A percentile compares a stretch with the other conserved stretches of the same genome.
phyloP scores from a whole-genome alignment of 768 basidiomycete genomes.

The Suillus fuscotomentosus region DNA sequence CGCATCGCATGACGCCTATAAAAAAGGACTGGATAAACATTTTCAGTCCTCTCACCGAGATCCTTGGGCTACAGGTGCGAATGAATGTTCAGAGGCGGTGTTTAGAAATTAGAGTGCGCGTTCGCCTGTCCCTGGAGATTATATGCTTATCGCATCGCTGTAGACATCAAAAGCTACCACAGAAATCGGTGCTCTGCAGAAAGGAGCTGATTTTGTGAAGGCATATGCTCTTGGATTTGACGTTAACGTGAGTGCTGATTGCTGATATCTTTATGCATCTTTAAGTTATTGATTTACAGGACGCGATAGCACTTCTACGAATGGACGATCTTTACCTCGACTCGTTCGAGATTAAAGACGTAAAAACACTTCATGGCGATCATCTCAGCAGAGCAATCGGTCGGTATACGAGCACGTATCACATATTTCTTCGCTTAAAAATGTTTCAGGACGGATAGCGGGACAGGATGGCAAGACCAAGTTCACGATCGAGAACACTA shows the following conservation, averaged over 20 bases:
- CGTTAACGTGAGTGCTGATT: slow-evolving; percentile 65
- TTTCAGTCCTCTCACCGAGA: slow-evolving; percentile 94
- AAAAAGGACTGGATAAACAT: slow-evolving; percentile 97
- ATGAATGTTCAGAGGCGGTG: slow-evolving; percentile 92
- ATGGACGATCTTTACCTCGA: slow-evolving; percentile 98
- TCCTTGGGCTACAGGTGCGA: slow-evolving; percentile 90
- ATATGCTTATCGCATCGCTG: slow-evolving; percentile 5
- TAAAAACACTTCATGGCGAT: slow-evolving; percentile 96
- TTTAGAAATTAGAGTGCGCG: slow-evolving; percentile 88
- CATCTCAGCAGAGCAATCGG: slow-evolving; percentile 98
- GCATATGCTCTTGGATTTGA: slow-evolving; percentile 95
- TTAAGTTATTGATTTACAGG: slow-evolving; percentile 44
- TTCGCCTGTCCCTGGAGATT: background rate
- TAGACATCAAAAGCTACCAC: slow-evolving; percentile 95
- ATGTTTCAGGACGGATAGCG: slow-evolving; percentile 81
- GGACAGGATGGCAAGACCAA: slow-evolving; percentile 99
- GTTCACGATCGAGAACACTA: slow-evolving; percentile 97
- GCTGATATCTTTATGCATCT: background rate
- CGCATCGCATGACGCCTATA: slow-evolving; percentile 95
- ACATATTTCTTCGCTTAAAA: slow-evolving; percentile 8
- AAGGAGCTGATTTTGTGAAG: slow-evolving; percentile 96
- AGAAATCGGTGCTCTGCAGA: slow-evolving; percentile 90
- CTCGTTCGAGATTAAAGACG: slow-evolving; percentile 98
- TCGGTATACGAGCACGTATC: slow-evolving; percentile 24
- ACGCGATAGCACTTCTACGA: slow-evolving; percentile 91